A percentile compares a stretch with the other conserved stretches of the same genome.
Evolutionary conservation across 768 basidiomycete species (phyloP).

Genomic region (Leccinum aurantiacum): DNA sequence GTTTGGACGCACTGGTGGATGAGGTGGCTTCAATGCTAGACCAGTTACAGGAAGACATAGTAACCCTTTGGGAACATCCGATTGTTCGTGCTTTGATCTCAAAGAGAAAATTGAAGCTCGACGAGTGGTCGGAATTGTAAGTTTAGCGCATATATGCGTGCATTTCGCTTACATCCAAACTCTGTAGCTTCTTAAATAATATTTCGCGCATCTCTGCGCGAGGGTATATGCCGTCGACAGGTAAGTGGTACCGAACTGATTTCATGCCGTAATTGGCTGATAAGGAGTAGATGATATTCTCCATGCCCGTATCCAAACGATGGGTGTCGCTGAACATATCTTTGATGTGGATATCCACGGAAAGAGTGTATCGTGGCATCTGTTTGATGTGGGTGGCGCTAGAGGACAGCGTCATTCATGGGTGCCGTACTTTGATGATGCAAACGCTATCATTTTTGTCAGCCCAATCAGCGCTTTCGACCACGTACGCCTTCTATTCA

Average conservation of each 20-base stretch:
- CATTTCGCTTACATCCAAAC: slow-evolving; percentile 6
- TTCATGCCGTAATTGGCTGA: slow-evolving; percentile 29
- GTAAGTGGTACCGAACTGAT: slow-evolving; percentile 39
- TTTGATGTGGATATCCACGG: slow-evolving; percentile 83
- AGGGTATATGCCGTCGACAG: slow-evolving; percentile 74
- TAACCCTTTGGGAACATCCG: slow-evolving; percentile 70
- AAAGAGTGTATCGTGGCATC: slow-evolving; percentile 70
- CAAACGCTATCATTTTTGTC: slow-evolving; percentile 78
- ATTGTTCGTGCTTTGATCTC: slow-evolving; percentile 67
- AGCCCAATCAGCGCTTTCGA: slow-evolving; percentile 80
- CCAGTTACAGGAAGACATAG: slow-evolving; percentile 61
- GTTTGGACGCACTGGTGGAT: slow-evolving; percentile 56
- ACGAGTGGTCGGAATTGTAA: slow-evolving; percentile 89
- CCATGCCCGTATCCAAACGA: slow-evolving; percentile 87
- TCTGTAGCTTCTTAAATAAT: slow-evolving; percentile 66
- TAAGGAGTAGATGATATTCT: slow-evolving; percentile 69
- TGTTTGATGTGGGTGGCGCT: slow-evolving; percentile 72
- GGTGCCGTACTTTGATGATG: slow-evolving; percentile 68
- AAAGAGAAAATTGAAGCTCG: slow-evolving; percentile 70
- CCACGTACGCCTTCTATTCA: slow-evolving; percentile 38
- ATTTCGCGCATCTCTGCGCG: slow-evolving; percentile 68
- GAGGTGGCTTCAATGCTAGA: slow-evolving; percentile 62
- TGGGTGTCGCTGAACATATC: slow-evolving; percentile 83
- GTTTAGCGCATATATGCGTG: slow-evolving; percentile 36
- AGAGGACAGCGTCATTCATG: slow-evolving; percentile 73